These are phyloP conservation scores for Dryas drummondii DNA, from an alignment of 306 rosid genomes.

Conservation along the genomic window DNA sequence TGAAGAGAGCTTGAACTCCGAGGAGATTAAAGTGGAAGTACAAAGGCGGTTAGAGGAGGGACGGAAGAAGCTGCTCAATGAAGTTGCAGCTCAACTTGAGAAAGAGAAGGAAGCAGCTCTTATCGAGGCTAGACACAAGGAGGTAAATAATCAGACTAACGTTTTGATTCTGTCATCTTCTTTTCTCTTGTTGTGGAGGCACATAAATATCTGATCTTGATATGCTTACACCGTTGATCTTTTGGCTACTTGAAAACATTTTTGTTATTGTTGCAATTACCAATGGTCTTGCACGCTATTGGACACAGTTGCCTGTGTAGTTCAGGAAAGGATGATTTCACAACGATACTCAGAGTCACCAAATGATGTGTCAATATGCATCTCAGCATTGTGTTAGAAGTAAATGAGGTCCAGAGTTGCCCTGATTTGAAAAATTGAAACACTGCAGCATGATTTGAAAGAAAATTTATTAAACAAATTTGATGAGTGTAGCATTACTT, in stretches of 20 bases:
- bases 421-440: too few species aligned
- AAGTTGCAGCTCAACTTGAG: constrained; percentile 76
- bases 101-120: constrained; percentile 90
- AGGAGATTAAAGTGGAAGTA: constrained; percentile 58
- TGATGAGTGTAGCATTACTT: background rate
- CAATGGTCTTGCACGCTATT: background rate
- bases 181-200: background rate
- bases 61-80: constrained; percentile 56
- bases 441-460: too few species aligned
- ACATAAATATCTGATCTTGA: background rate
- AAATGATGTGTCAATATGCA: too few species aligned
- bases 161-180: background rate
- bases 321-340: background rate
- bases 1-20: constrained; percentile 71
- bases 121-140: constrained; percentile 77
- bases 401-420: too few species aligned
- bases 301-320: background rate
- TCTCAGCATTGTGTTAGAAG: too few species aligned
- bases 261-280: background rate
- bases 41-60: constrained; percentile 77
- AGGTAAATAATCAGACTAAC: constrained; percentile 43
- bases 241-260: background rate
- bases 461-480: too few species aligned
- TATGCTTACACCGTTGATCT: background rate
- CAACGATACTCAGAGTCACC: too few species aligned